Percentiles rank a stretch among this genome's conserved stretches.
These are phyloP conservation scores for Psilocybe subaeruginosa DNA, from an alignment of 768 basidiomycete species.

Conservation along the genomic window DNA sequence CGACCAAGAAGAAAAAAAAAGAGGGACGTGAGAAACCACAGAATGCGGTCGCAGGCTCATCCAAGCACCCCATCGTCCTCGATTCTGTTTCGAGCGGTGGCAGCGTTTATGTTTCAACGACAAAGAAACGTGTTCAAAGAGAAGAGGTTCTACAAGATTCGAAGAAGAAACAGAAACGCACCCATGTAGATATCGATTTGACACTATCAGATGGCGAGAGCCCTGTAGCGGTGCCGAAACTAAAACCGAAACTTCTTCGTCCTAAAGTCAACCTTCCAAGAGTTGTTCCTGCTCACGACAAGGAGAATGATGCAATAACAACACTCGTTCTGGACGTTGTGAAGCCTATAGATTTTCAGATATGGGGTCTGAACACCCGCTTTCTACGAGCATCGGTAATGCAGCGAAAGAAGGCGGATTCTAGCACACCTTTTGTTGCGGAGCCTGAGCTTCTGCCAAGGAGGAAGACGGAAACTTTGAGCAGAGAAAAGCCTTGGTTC, in stretches of 20 bases:
- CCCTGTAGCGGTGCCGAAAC: background rate
- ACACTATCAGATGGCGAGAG: conserved; percentile 6
- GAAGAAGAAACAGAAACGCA: conserved; percentile 1
- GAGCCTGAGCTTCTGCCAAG: background rate
- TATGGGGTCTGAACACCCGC: conserved; percentile 5
- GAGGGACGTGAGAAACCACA: background rate
- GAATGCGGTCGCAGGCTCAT: background rate
- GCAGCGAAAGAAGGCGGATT: background rate
- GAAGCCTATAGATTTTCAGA: background rate
- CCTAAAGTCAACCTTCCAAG: background rate
- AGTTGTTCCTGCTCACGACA: background rate
- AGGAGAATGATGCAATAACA: background rate
- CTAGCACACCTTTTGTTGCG: background rate
- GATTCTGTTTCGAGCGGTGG: background rate
- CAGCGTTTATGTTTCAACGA: background rate
- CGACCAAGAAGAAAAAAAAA: background rate
- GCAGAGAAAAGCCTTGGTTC: background rate
- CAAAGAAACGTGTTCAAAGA: background rate
- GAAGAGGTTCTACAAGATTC: background rate
- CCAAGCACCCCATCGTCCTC: background rate
- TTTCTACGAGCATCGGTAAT: background rate
- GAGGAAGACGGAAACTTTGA: background rate
- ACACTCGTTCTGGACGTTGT: background rate
- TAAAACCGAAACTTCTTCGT: background rate
- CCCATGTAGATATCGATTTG: conserved; percentile 5